Conservation (phyloP, 768 basidiomycete genomes). For the Boletellus sp. region DNA sequence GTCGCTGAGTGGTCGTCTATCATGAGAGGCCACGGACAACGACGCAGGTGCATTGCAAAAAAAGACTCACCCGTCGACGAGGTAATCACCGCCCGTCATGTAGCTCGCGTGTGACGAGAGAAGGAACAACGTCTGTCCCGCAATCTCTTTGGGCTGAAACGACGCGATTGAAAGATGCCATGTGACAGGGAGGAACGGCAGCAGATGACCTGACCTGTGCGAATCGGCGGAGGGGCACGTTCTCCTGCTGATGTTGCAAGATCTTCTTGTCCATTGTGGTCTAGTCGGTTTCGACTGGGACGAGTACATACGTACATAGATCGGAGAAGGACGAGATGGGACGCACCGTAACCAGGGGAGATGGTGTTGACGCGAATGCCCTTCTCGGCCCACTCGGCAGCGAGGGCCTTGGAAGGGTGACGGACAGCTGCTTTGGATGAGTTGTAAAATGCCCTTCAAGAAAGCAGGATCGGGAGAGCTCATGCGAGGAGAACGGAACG, state of each 20-base stretch:
- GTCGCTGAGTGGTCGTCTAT: slow-evolving; percentile 12
- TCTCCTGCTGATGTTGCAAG: slow-evolving; percentile 44
- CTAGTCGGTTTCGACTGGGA: slow-evolving; percentile 55
- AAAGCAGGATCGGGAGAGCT: background rate
- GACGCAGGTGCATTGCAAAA: background rate
- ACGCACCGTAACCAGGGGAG: slow-evolving; percentile 55
- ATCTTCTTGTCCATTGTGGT: slow-evolving; percentile 51
- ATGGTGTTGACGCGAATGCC: slow-evolving; percentile 58
- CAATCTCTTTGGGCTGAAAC: slow-evolving; percentile 53
- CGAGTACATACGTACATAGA: background rate
- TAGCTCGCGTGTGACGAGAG: slow-evolving; percentile 51
- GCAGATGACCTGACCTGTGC: slow-evolving; percentile 45
- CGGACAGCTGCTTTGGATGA: slow-evolving; percentile 70
- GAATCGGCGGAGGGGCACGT: slow-evolving; percentile 54
- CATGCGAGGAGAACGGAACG: background rate
- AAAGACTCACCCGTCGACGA: slow-evolving; percentile 49
- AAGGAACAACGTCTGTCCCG: slow-evolving; percentile 50
- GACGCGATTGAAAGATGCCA: too few species aligned
- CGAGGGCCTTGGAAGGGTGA: slow-evolving; percentile 55
- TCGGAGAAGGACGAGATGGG: background rate
- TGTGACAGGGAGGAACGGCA: background rate
- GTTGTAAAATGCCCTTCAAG: slow-evolving; percentile 47
- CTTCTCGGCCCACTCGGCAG: slow-evolving; percentile 55
- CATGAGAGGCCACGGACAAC: background rate
- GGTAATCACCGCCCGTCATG: slow-evolving; percentile 57